Conservation (phyloP, 495 filamentous ascomycete species). For the Lentithecium fluviatile region DNA sequence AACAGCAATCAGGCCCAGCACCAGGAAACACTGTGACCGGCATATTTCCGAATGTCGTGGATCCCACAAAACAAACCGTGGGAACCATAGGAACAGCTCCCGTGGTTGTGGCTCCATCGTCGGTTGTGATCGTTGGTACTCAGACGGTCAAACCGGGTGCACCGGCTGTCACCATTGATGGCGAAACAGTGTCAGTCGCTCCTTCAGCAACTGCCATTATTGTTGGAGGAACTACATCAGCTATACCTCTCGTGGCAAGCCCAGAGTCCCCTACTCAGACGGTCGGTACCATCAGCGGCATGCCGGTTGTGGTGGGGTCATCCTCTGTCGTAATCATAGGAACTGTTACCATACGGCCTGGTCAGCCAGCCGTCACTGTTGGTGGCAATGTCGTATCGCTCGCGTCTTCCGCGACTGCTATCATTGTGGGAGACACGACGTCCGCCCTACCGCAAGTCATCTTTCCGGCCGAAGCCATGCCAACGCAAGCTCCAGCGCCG, state of each 20-base stretch:
- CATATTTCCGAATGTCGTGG: no score
- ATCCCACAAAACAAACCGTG: constrained; percentile 6
- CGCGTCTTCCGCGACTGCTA: constrained; percentile 22
- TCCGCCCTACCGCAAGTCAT: background rate
- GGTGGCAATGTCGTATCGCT: constrained; percentile 34
- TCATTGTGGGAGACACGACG: constrained; percentile 23
- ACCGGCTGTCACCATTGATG: constrained; percentile 24
- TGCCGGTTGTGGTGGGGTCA: constrained; percentile 13
- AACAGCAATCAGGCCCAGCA: no score
- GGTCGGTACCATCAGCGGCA: constrained; percentile 24
- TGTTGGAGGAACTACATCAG: constrained; percentile 8
- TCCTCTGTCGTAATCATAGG: constrained; percentile 21
- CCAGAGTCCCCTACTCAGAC: constrained; percentile 1
- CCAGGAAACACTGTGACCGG: no score
- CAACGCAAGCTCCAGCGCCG: constrained; percentile 20
- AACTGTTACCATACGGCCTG: constrained; percentile 28
- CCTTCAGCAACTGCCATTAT: constrained; percentile 30
- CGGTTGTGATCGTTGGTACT: constrained; percentile 14
- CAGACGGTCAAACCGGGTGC: constrained; percentile 34
- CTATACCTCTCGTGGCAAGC: background rate
- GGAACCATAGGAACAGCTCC: constrained; percentile 25
- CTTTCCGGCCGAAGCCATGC: background rate
- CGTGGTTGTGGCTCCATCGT: constrained; percentile 16
- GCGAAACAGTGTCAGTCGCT: constrained; percentile 31
- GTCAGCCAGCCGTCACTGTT: constrained; percentile 26